A percentile compares a stretch with the other conserved stretches of the same genome.
phyloP scores from a whole-genome alignment of 2,329 filamentous ascomycete species.

The Chrysoporthe cubensis region DNA sequence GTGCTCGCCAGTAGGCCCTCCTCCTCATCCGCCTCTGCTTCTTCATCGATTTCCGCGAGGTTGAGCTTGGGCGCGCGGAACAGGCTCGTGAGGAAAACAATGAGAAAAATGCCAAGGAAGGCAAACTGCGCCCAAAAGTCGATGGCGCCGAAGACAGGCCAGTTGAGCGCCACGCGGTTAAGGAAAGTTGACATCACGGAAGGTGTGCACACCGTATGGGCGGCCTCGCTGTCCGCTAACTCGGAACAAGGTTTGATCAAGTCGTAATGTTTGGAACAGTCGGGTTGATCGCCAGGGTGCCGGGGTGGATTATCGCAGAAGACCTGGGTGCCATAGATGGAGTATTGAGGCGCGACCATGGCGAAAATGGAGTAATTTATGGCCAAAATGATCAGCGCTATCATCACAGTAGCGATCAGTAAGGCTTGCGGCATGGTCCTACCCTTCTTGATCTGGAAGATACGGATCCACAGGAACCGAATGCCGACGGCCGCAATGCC shows the following conservation, averaged over 20 bases:
- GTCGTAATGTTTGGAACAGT: slow-evolving; percentile 73
- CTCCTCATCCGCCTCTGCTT: slow-evolving; percentile 90
- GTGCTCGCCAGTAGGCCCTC: slow-evolving; percentile 88
- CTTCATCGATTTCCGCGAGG: slow-evolving; percentile 79
- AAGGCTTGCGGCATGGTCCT: slow-evolving; percentile 91
- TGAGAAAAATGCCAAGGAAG: slow-evolving; percentile 81
- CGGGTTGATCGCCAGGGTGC: slow-evolving; percentile 67
- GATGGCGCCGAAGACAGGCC: slow-evolving; percentile 91
- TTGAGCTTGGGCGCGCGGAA: slow-evolving; percentile 81
- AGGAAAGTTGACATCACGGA: slow-evolving; percentile 91
- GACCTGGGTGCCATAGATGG: slow-evolving; percentile 91
- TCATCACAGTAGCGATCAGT: slow-evolving; percentile 85
- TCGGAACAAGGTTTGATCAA: slow-evolving; percentile 85
- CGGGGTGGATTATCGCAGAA: slow-evolving; percentile 78
- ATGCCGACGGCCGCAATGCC: slow-evolving; percentile 89
- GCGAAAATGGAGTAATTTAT: slow-evolving; percentile 93
- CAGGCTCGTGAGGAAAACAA: slow-evolving; percentile 78
- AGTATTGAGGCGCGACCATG: slow-evolving; percentile 94
- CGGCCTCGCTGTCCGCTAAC: slow-evolving; percentile 68
- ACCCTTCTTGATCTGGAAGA: slow-evolving; percentile 89
- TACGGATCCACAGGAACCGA: slow-evolving; percentile 90
- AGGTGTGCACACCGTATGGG: slow-evolving; percentile 83
- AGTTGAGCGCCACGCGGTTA: slow-evolving; percentile 90
- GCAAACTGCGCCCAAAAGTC: slow-evolving; percentile 96
- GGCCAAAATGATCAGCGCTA: slow-evolving; percentile 86